A percentile compares a stretch with the other conserved stretches of the same genome.
Conservation (phyloP, 2,329 filamentous ascomycete genomes). For the Stenocarpella maydis region DNA sequence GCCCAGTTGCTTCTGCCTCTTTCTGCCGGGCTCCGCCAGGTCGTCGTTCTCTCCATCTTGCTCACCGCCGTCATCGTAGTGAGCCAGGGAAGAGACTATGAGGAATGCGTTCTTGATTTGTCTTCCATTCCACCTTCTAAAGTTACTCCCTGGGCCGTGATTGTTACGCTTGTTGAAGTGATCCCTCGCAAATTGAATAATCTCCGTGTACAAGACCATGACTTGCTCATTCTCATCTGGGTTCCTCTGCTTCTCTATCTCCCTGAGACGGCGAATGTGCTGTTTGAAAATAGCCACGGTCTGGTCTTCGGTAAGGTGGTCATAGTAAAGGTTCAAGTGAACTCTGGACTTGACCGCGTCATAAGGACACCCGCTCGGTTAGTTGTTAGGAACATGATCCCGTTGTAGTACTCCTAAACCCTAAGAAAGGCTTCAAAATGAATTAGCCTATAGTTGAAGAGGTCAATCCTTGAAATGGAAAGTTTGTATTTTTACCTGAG, state of each 20-base stretch:
- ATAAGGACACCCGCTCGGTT: slow-evolving; percentile 42
- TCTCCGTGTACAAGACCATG: background rate
- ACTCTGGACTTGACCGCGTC: slow-evolving; percentile 40
- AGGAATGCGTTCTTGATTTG: slow-evolving; percentile 48
- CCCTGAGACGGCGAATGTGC: slow-evolving; percentile 20
- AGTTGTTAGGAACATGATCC: slow-evolving; percentile 50
- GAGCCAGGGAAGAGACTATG: slow-evolving; percentile 38
- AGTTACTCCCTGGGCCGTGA: too few species aligned
- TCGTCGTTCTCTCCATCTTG: background rate
- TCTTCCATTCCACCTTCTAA: slow-evolving; percentile 46
- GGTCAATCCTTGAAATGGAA: rapidly evolving
- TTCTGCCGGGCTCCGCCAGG: background rate
- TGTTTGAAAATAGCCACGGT: slow-evolving; percentile 32
- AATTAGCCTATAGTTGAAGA: rapidly evolving
- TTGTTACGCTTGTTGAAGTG: background rate
- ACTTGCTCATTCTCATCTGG: too few species aligned
- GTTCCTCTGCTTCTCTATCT: slow-evolving; percentile 2
- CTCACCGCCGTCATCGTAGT: background rate
- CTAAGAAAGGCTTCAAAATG: background rate
- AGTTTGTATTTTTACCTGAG: slow-evolving; percentile 35
- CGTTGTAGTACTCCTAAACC: slow-evolving; percentile 42
- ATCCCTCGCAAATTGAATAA: slow-evolving; percentile 15
- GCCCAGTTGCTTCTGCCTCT: slow-evolving; percentile 15
- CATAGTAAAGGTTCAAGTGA: slow-evolving; percentile 45
- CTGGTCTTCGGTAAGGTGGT: slow-evolving; percentile 25